Base-by-base conservation (phyloP, 2,329 filamentous ascomycete species). In the Trematosphaeria pertusa region DNA sequence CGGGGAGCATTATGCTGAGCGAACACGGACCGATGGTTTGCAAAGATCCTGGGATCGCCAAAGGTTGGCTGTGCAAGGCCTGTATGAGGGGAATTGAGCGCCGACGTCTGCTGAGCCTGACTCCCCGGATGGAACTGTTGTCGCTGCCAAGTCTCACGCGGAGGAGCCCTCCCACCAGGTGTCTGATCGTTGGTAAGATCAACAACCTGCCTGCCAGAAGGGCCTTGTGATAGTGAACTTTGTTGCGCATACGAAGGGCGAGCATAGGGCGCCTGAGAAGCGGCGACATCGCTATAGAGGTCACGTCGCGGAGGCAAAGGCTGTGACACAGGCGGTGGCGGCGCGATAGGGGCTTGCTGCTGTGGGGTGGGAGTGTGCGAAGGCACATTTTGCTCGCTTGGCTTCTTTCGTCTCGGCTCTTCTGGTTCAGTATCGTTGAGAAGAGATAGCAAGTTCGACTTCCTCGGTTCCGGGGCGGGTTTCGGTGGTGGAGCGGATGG, bases 401-500 rank as follows among this genome's bases (percentile, higher is more conserved):
- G 57, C 36, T 68, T 71, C 54, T 69, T 71, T 3, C 61, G 60
- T 41, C 58, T 59, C 12, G 67, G 65, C 49, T 70, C 67, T 34
- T 70, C 68, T 5, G 68, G 64, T 41, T 70, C 67, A n/a, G 65
- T 50, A 20, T 69, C 68, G 44, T 74, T 74, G 11, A 74, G 61
- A 12, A 74, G 43, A 3, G 68, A 71, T 43, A 72, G 56, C 11
- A 74, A 30, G 38, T 72, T 73, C 5, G 70, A 72, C 43, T 67
- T 72, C 34, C 65, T 64, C 7, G 69, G 65, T 40, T 67, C 64
- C n/a, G 59, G 43, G 11, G 59, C 54, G 48, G 69, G 64, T 41
- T 67, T 66, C 2, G 62, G 51, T 40, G 45, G 45, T 26, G 48
- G 47, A 31, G 62, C 36, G 30, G 44, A 28, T 10, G 50, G 43